Base-by-base conservation (phyloP, 805 yeast species). In the Wickerhamiella allomyrinae region DNA sequence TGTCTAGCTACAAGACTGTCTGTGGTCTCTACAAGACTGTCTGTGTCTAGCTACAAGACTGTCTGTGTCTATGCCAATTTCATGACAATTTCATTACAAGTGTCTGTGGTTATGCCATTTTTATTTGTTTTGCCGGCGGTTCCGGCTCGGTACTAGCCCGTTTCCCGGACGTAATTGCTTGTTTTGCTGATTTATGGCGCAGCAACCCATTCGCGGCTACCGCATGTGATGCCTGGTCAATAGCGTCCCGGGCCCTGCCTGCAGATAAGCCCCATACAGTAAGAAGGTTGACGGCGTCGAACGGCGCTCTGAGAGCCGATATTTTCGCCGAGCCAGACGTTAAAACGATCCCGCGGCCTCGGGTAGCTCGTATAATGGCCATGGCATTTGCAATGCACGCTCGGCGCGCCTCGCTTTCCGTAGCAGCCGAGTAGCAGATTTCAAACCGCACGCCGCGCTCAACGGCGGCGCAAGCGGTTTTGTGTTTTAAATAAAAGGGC, bases 391-490 rank as follows among this genome's bases (percentile, higher is more conserved):
- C 68, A 31, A 87, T 76, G 47, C 81, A 75, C 41, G 73, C 74
- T 33, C 77, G 68, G 47, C 89, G 68, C 15, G 68, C 57, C 25
- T 66, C 61, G 15, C 67, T 39, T 29, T 40, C 57, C 34, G 77
- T 66, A 24, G 73, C 65, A 7, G 71, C 57, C 3, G 38, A 43
- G 60, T 89, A 89, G 37, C 74, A 69, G 7, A 91, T 69, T 57
- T 91, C 98, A 48, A 91, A 72, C 49, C 76, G 75, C 20, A 85
- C 71, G 2, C 97, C 97, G 40, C 85, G 72, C 15, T 78, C 79
- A 3, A 83, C 68, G 1, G 94, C 95, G 34, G 85, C 76, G 34
- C 95, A 81, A 7, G 85, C 69, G 1, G 84, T 75, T 52, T 86
- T 85, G 62, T 86, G 95, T 52, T 80, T 80, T 49, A 91, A 63